Base-by-base conservation (phyloP, 352 stramenopile genomes). In the Peronospora tabacina region DNA sequence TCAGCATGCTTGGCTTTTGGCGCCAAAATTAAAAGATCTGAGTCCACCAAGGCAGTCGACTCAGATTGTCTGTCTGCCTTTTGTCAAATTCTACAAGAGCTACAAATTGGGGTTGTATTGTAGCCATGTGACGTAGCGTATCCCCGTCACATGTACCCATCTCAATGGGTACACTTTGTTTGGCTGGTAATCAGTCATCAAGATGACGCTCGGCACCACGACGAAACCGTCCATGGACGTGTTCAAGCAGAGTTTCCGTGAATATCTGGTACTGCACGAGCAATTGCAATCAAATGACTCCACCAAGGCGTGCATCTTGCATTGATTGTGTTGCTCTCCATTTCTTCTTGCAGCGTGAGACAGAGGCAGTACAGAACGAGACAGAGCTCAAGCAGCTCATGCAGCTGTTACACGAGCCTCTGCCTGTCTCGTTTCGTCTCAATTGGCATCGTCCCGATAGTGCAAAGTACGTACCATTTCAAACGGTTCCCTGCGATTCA, bases 191-290 rank as follows among this genome's bases (percentile, higher is more conserved):
- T 47, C 50, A 3, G 37, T 49, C 36, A 62, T 47, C 50, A 3
- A 51, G 4, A 55, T 62, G 50, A n/a, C 47, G 24, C 49, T 19
- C 0, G 43, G 52, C 13, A 30, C 19, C 44, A 62, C 40, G n/a
- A 15, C 68, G 22, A 85, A 82, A 58, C 61, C 74, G 33, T 63
- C 76, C 16, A 62, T 89, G 11, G 79, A 81, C 49, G 63, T 86
- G 34, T 90, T 76, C 72, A 90, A 90, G 62, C 70, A 84, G 50
- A 88, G 76, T 55, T 90, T 93, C 66, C 76, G 74, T 57, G 82
- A 93, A 61, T 93, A 72, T 34, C 36, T 79, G 57, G 61, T 75
- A 49, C 42, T 42, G 16, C 3, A 33, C 12, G 20, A 26, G 44
- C 40, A 35, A 6, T 4, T n/a, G 11, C 15, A 7, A n/a, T 6